Evolutionary conservation across 108 stramenopile species (phyloP), one percentile per base, ranked within the genome.

Genomic region (Cyclotella sp.): DNA sequence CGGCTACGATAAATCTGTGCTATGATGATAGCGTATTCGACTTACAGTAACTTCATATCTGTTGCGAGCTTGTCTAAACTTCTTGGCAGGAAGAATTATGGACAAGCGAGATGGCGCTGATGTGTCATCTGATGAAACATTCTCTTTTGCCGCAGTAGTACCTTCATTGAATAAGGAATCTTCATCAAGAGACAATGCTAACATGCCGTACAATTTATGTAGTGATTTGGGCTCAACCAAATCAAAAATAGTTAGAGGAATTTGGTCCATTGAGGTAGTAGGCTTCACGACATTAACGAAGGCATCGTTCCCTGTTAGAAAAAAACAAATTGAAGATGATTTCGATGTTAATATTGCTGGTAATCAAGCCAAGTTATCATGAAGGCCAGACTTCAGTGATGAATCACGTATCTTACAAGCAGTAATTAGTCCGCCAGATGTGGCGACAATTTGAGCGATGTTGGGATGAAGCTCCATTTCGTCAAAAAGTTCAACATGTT

Each of bases 41-140:
- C 76, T 72, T 53, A 79, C 78, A 47, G 78, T 72, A 41, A 79
- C 64, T 24, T 79, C 71, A 52, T 68, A 79, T n/a, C 40, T 30
- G 28, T 9, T 61, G 0, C n/a, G 9, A 41, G 71, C 42, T 1
- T 41, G 15, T 6, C 58, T 55, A 53, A 72, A 67, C 26, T 57
- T 43, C 46, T 73, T 72, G 49, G 61, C 58, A 11, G 78, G 71
- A 59, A 79, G 70, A 27, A 71, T 79, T 28, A 79, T 79, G 13
- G 78, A 79, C 78, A 79, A 62, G 61, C 72, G 71, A 40, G 78
- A 72, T 58, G 77, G 15, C 42, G 42, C 60, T 5, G 59, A 52
- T 14, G 61, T 21, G 34, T 18, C 26, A 63, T 10, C 44, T 8
- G n/a, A 58, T 21, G 55, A 70, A 26, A 27, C 19, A 26, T 64